Evolutionary conservation across 768 basidiomycete genomes (phyloP).

Genomic region (Lactarius sanguifluus): DNA sequence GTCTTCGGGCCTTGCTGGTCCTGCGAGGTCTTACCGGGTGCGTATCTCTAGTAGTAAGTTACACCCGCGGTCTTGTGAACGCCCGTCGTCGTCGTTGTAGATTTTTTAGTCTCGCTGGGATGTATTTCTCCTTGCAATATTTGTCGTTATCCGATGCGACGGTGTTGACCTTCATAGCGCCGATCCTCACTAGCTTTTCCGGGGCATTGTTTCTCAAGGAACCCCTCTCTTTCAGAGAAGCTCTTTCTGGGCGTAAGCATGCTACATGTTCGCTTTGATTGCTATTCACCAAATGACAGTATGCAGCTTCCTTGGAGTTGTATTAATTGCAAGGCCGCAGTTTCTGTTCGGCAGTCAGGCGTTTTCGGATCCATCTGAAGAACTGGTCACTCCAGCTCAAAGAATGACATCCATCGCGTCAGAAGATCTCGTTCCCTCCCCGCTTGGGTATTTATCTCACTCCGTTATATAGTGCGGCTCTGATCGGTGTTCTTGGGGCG

Average conservation of each 20-base stretch:
- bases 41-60: background rate
- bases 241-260: background rate
- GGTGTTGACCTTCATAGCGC: background rate
- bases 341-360: slow-evolving; percentile 59
- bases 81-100: background rate
- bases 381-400: slow-evolving; percentile 35
- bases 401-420: slow-evolving; percentile 63
- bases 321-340: slow-evolving; percentile 66
- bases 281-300: background rate
- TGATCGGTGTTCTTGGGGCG: slow-evolving; percentile 63
- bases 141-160: background rate
- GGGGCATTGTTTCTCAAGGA: background rate
- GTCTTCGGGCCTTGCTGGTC: background rate
- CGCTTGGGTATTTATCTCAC: background rate
- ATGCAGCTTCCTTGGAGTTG: background rate
- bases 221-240: background rate
- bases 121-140: slow-evolving; percentile 1
- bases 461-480: slow-evolving; percentile 46
- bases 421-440: slow-evolving; percentile 20
- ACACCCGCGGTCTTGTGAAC: background rate
- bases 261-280: background rate
- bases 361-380: slow-evolving; percentile 11
- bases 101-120: background rate
- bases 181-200: background rate
- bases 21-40: background rate